Base-by-base conservation (phyloP, 2,329 filamentous ascomycete genomes). In the Penicillium hesseltinei region DNA sequence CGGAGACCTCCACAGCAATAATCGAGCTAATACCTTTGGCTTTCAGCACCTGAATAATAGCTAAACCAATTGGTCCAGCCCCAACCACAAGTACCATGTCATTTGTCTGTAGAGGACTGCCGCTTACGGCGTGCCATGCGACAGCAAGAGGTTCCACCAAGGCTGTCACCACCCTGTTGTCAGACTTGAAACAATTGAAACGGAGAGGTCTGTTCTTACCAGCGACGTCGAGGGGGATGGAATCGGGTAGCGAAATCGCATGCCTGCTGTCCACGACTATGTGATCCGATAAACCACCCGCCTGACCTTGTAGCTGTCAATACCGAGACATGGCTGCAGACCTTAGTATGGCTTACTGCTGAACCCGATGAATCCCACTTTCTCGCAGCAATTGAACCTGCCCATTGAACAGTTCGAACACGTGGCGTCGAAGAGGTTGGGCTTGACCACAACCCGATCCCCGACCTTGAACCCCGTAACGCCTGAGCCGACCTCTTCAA, bases 91-190 rank as follows among this genome's bases (percentile, higher is more conserved):
- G 67, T 6, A 80, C 81, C 0, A 77, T 77, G 11, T 80, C 76
- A 1, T 77, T 78, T 7, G 62, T 56, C 9, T 74, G 73, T 29
- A 84, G 63, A 0, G 79, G 77, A 2, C 76, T 77, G 33, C 80
- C 78, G 8, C 77, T 77, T 13, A 85, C 79, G 0, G 84, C 85
- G 63, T 88, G 85, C 84, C 84, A 88, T 29, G 82, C 84, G 0
- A 88, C 84, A 0, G 83, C 76, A 8, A 88, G 73, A 0, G 86
- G 86, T 64, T 88, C 85, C 11, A 88, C 81, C 8, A 88, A 76
- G 0, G 85, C 85, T 66, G 63, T 42, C 4, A 33, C 13, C 9
- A 19, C 10, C n/a, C 5, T 11, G 2, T 21, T 7, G 23, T 56
- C 29, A 56, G 53, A 36, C 7, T 39, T 38, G 46, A 44, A 21